Evolutionary conservation across 768 basidiomycete genomes (phyloP).

Genomic region (Sporobolomyces pararoseus): DNA sequence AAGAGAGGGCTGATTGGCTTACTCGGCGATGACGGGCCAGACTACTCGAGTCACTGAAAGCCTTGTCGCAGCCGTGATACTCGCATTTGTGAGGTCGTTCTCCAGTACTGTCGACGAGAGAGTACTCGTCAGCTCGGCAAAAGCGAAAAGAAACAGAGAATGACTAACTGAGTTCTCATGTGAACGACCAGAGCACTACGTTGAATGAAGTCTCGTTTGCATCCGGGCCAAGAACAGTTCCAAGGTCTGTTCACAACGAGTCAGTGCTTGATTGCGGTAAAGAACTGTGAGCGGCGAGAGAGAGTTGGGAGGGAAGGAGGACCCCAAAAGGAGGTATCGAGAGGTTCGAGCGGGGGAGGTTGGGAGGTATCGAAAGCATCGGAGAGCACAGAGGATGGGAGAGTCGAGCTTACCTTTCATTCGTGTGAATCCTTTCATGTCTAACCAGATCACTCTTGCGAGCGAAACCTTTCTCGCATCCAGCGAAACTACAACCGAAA

Average conservation of each 20-base stretch:
- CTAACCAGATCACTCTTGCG: constrained; percentile 51
- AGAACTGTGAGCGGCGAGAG: constrained; percentile 18
- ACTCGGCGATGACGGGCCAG: constrained; percentile 86
- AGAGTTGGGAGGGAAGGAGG: neutral
- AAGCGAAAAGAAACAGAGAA: too few species aligned
- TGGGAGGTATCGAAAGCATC: neutral
- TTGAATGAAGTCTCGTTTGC: constrained; percentile 54
- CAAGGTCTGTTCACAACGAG: constrained; percentile 46
- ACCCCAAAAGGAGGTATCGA: too few species aligned
- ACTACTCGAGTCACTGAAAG: constrained; percentile 86
- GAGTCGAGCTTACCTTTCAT: constrained; percentile 49
- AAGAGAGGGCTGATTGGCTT: too few species aligned
- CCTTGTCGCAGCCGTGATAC: constrained; percentile 66
- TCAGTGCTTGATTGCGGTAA: constrained; percentile 39
- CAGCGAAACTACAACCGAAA: constrained; percentile 42
- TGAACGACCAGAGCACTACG: constrained; percentile 87
- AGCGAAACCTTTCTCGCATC: constrained; percentile 51
- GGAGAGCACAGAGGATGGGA: neutral
- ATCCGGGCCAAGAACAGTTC: constrained; percentile 45
- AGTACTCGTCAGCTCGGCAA: too few species aligned
- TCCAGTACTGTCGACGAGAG: constrained; percentile 63
- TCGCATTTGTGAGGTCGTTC: constrained; percentile 89
- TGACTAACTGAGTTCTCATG: constrained; percentile 68
- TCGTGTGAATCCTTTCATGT: constrained; percentile 52
- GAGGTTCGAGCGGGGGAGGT: constrained; percentile 32